These are phyloP conservation scores for Musa troglodytarum DNA, from an alignment of 176 grass and related monocot species.

Conservation along the genomic window DNA sequence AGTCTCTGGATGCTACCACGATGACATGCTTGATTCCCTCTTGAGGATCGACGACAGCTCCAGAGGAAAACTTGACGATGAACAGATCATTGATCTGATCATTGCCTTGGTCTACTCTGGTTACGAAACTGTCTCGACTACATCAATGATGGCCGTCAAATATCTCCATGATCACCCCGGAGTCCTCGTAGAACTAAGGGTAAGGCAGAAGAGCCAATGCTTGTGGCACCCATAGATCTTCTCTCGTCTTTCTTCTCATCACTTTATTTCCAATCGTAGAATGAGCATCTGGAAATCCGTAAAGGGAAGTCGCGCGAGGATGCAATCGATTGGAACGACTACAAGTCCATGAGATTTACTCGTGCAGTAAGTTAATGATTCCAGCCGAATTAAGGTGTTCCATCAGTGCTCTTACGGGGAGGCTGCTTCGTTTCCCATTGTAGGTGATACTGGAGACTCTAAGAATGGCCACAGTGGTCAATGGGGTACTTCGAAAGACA, in stretches of 20 bases:
- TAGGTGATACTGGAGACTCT: conserved; percentile 26
- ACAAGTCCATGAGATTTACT: conserved; percentile 80
- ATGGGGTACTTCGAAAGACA: conserved; percentile 15
- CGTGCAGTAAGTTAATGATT: conserved; percentile 40
- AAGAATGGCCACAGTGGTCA: conserved; percentile 14
- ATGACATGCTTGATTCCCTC: conserved; percentile 72
- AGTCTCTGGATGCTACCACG: conserved; percentile 21
- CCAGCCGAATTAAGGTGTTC: not conserved
- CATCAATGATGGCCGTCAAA: conserved; percentile 92
- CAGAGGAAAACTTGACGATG: conserved; percentile 54
- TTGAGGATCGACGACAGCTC: conserved; percentile 35
- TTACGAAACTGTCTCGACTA: conserved; percentile 88
- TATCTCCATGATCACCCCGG: conserved; percentile 68
- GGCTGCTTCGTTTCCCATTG: not conserved
- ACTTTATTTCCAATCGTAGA: conserved; percentile 22
- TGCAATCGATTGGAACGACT: conserved; percentile 66
- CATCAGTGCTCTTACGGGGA: too few species aligned
- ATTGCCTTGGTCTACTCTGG: conserved; percentile 92
- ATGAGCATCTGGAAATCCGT: conserved; percentile 65
- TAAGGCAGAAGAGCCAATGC: conserved; percentile 6
- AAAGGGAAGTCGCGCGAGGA: conserved; percentile 39
- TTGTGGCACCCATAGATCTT: not conserved
- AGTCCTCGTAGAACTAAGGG: conserved; percentile 63
- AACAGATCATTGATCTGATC: conserved; percentile 88
- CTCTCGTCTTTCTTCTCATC: not conserved